Evolutionary conservation across 2,329 filamentous ascomycete species (phyloP), one percentile per base, ranked within the genome.

Genomic region (Nakataea oryzae): DNA sequence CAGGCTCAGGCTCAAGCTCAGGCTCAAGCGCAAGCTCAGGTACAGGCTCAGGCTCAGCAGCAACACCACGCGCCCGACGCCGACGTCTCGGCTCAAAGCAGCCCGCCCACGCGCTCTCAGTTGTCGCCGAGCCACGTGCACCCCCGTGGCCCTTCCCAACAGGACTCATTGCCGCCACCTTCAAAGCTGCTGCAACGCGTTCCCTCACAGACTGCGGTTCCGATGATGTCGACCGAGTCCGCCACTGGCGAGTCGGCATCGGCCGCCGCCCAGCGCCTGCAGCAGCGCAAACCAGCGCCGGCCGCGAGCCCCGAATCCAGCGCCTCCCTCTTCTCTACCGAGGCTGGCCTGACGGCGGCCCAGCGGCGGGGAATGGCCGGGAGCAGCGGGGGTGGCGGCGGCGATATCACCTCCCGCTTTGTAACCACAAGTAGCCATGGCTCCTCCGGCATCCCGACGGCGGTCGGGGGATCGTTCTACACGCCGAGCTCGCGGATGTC

Each of bases 211-310:
- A 79, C 82, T 64, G 81, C 83, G 3, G 83, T 86, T 47, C 86
- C 85, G 54, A 80, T 86, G 70, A 87, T 89, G 81, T 87, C 86
- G 9, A 75, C 80, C 63, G 81, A 88, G 63, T 81, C 79, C 2
- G 82, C 79, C 12, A 80, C 79, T 1, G 82, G 81, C 69, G 21
- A 73, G 66, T 63, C 71, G 63, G 58, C 70, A 65, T 65, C 78
- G 7, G 65, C 63, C 24, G 59, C 59, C 29, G 66, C 75, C 70
- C 57, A 71, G 62, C 24, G 69, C 69, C 62, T 66, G 68, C 9
- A 67, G 64, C 58, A 61, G 63, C 14, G 34, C 58, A 59, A 14
- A 14, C 50, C 58, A 24, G 58, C 34, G 11, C n/a, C 34, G 12
- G n/a, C 47, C 14, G 34, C 59, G 27, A 47, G 59, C n/a, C 59